Evolutionary conservation across 78 protist species (phyloP).

Genomic region (Monosiga brevicollis): DNA sequence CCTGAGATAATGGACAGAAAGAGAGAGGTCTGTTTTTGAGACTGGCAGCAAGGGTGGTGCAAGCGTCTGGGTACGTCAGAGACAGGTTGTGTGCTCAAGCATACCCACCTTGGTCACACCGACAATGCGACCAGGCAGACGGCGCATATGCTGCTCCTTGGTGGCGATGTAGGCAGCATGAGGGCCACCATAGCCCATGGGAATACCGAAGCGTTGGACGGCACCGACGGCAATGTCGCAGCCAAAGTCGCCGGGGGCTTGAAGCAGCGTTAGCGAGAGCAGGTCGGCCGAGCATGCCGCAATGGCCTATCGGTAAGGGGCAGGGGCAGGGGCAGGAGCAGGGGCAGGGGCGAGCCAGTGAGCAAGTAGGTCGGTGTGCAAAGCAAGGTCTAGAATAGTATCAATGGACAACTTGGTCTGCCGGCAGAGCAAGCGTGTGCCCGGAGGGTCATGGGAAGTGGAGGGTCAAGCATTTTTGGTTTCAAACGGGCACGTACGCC

Average conservation of each 20-base stretch:
- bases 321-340: neutral
- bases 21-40: constrained; percentile 30
- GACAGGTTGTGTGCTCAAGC: constrained; percentile 2
- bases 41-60: too few relatives aligned
- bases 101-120: constrained; percentile 48
- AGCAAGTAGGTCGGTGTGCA: too few relatives aligned
- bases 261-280: constrained; percentile 74
- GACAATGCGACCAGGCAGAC: constrained; percentile 92
- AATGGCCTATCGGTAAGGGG: constrained; percentile 2
- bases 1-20: constrained; percentile 16
- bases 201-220: constrained; percentile 92
- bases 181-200: constrained; percentile 97
- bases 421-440: too few relatives aligned
- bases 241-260: constrained; percentile 61
- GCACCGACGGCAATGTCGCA: constrained; percentile 84
- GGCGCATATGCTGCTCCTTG: constrained; percentile 60
- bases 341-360: too few relatives aligned
- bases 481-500: neutral
- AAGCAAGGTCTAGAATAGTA: too few relatives aligned
- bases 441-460: too few relatives aligned
- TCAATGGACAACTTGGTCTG: too few relatives aligned
- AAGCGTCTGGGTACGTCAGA: too few relatives aligned
- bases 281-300: constrained; percentile 75
- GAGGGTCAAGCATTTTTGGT: too few relatives aligned
- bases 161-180: constrained; percentile 94